Evolutionary conservation across 2,329 filamentous ascomycete genomes (phyloP), one percentile per base, ranked within the genome.

Genomic region (Aspergillus chevalieri): DNA sequence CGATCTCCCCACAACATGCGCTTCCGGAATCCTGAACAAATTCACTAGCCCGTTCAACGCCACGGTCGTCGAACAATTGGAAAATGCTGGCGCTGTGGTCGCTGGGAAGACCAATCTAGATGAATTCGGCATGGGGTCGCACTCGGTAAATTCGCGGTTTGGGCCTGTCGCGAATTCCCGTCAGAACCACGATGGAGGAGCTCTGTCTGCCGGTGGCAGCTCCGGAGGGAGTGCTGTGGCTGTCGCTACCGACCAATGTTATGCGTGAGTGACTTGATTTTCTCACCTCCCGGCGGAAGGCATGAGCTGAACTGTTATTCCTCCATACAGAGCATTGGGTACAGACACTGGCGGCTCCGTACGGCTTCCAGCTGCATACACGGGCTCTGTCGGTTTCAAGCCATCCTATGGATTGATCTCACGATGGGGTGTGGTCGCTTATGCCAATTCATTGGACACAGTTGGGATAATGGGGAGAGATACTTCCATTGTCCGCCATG

Each of bases 281-380:
- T 3, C 12, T 49, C n/a, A 50, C 19, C 10, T 30, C 9, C 4
- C 26, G 10, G 53, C 45, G 7, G 15, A 30, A 24, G 8, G 24
- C 10, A 21, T 47, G 46, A 39, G 52, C 55, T 48, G 30, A 48
- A 28, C n/a, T 12, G 17, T 41, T 9, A 6, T 41, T 47, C 14
- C 26, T 52, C 19, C 47, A 39, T 52, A 48, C 52, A 79, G 78
- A 34, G 90, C 90, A 6, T 73, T 98, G 24, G 93, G 93, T 15
- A 97, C 93, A 17, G 93, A 98, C 65, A 98, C 91, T 0, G 91
- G 91, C 56, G 91, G 91, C 12, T 94, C 88, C 1, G 86, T 96
- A 44, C 79, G 91, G 51, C 77, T 96, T 44, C 91, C 91, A 0
- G 91, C 91, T 12, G 88, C 91, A 1, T 96, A 94, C 65, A 90